phyloP scores from a whole-genome alignment of 139 green algal genomes.

The Pleodorina starrii region DNA sequence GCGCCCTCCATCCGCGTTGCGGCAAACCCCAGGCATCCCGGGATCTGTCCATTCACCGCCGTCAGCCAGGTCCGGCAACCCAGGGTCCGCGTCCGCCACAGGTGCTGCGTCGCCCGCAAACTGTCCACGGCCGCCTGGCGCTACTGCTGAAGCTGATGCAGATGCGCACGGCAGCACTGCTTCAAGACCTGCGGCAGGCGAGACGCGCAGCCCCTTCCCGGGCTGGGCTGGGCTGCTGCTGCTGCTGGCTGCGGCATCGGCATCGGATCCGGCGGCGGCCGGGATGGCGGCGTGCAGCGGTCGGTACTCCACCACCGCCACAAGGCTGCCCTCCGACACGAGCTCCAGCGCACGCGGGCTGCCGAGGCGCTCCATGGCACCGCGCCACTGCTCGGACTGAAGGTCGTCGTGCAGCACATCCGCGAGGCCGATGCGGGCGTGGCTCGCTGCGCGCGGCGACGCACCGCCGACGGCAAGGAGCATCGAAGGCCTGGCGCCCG shows the following conservation, averaged over 20 bases:
- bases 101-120: no score
- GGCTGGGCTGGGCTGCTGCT: neutral
- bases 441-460: no score
- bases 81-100: no score
- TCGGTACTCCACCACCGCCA: neutral
- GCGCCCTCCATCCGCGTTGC: no score
- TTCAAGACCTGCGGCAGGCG: neutral
- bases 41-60: no score
- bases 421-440: neutral
- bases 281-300: neutral
- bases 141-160: no score
- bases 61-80: no score
- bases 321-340: neutral
- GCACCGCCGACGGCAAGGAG: no score
- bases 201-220: neutral
- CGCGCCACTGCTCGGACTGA: neutral
- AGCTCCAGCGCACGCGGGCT: neutral
- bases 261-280: neutral
- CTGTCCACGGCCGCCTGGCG: no score
- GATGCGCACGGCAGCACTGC: neutral
- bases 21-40: no score
- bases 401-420: conserved; percentile 4
- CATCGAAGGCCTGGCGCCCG: no score
- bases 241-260: neutral
- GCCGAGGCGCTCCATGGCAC: neutral